Evolutionary conservation across 2,329 filamentous ascomycete species (phyloP).

Genomic region (Aurifilum marmelostoma): DNA sequence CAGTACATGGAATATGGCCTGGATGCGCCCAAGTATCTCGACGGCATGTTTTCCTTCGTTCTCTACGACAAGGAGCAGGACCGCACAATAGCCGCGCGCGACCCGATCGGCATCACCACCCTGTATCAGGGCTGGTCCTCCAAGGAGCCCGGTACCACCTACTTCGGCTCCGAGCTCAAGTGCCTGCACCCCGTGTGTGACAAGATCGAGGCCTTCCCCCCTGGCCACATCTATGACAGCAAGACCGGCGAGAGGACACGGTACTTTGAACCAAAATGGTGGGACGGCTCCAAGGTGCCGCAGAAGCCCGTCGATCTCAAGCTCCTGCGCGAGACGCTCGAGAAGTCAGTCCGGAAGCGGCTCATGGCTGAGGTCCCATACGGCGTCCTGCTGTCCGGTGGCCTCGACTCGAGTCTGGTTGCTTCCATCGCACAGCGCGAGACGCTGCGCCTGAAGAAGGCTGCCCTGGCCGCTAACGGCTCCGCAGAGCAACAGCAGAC

Average conservation of each 20-base stretch:
- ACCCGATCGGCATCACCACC: conserved; percentile 95
- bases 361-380: conserved; percentile 99
- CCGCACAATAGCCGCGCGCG: conserved; percentile 88
- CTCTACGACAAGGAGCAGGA: conserved; percentile 95
- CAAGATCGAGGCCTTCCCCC: conserved; percentile 91
- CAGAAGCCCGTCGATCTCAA: conserved; percentile 82
- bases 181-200: conserved; percentile 92
- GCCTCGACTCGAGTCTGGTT: conserved; percentile 92
- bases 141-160: conserved; percentile 79
- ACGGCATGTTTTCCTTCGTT: conserved; percentile 99
- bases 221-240: conserved; percentile 95
- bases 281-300: conserved; percentile 80
- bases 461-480: conserved; percentile 56
- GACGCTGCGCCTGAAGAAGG: conserved; percentile 75
- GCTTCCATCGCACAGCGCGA: conserved; percentile 95
- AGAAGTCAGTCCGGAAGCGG: conserved; percentile 91
- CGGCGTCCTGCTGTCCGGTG: conserved; percentile 92
- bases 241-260: conserved; percentile 81
- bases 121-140: conserved; percentile 96
- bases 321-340: conserved; percentile 77
- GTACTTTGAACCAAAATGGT: conserved; percentile 93
- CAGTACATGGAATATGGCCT: conserved; percentile 91
- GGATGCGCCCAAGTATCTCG: conserved; percentile 89
- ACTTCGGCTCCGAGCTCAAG: conserved; percentile 97
- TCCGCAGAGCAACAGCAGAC: conserved; percentile 39